These are phyloP conservation scores for Claviceps citrina DNA, from an alignment of 2,329 filamentous ascomycete genomes.

Conservation along the genomic window DNA sequence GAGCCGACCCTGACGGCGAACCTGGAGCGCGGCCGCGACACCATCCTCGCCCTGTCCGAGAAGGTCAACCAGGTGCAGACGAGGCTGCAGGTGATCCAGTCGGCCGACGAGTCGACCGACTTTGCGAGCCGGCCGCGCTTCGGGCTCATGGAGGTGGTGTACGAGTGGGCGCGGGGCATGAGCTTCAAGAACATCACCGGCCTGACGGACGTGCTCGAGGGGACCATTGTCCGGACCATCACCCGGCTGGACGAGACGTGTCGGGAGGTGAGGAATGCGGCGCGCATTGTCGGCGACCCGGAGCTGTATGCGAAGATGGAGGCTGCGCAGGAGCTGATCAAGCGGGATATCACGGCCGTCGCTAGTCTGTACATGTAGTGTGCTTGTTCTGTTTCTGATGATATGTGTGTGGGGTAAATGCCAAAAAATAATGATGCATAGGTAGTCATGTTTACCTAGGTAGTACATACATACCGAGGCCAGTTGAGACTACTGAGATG, in stretches of 20 bases:
- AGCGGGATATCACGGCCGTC: conserved; percentile 83
- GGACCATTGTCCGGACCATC: conserved; percentile 91
- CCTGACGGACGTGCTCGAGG: conserved; percentile 89
- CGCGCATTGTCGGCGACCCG: conserved; percentile 86
- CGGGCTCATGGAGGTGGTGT: conserved; percentile 91
- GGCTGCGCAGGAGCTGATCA: conserved; percentile 92
- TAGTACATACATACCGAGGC: no score
- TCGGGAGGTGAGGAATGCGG: conserved; percentile 92
- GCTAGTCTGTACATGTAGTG: conserved; percentile 72
- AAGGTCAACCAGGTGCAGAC: conserved; percentile 86
- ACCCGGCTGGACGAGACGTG: conserved; percentile 91
- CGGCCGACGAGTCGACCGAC: conserved; percentile 79
- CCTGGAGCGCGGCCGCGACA: conserved; percentile 67
- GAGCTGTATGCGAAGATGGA: conserved; percentile 93
- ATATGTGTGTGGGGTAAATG: no score
- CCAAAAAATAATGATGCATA: no score
- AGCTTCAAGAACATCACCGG: conserved; percentile 96
- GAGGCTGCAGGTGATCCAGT: conserved; percentile 79
- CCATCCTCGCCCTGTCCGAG: conserved; percentile 79
- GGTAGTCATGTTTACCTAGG: no score
- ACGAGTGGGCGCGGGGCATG: conserved; percentile 97
- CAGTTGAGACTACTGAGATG: no score
- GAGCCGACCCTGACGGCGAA: conserved; percentile 68
- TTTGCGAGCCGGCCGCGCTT: conserved; percentile 79
- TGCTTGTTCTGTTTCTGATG: not conserved